Conservation (phyloP, 805 yeast genomes). For the Kockiozyma suomiensis region DNA sequence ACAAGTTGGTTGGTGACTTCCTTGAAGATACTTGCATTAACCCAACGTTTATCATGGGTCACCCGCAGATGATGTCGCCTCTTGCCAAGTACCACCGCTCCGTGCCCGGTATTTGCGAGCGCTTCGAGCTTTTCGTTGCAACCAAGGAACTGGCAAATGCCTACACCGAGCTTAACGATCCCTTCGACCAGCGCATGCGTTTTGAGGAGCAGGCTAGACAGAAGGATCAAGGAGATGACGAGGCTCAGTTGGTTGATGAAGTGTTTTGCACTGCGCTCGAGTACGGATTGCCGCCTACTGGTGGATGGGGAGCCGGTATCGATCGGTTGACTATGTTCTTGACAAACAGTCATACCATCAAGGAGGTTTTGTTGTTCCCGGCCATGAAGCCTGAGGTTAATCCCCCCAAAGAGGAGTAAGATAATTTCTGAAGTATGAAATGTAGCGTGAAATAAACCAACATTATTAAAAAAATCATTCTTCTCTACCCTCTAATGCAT, state of each 20-base stretch:
- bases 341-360: constrained; percentile 92
- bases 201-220: constrained; percentile 99
- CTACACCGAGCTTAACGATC: constrained; percentile 98
- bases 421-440: not conserved
- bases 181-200: constrained; percentile 96
- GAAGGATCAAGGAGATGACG: constrained; percentile 98
- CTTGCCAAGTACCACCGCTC: constrained; percentile 94
- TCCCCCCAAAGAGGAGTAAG: constrained; percentile 16
- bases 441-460: not conserved
- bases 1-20: constrained; percentile 94
- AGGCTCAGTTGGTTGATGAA: constrained; percentile 96
- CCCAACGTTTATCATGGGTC: constrained; percentile 98
- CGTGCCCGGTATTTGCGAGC: constrained; percentile 92
- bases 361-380: constrained; percentile 98
- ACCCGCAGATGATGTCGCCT: constrained; percentile 99
- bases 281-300: constrained; percentile 98
- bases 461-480: too few relatives aligned
- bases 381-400: constrained; percentile 88
- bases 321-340: constrained; percentile 98
- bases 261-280: constrained; percentile 96
- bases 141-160: constrained; percentile 98
- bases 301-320: constrained; percentile 99
- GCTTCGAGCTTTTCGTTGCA: constrained; percentile 97
- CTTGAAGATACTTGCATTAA: constrained; percentile 87
- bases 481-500: too few relatives aligned